Evolutionary conservation across 2,329 filamentous ascomycete genomes (phyloP), one percentile per base, ranked within the genome.

Genomic region (Fusarium udum): DNA sequence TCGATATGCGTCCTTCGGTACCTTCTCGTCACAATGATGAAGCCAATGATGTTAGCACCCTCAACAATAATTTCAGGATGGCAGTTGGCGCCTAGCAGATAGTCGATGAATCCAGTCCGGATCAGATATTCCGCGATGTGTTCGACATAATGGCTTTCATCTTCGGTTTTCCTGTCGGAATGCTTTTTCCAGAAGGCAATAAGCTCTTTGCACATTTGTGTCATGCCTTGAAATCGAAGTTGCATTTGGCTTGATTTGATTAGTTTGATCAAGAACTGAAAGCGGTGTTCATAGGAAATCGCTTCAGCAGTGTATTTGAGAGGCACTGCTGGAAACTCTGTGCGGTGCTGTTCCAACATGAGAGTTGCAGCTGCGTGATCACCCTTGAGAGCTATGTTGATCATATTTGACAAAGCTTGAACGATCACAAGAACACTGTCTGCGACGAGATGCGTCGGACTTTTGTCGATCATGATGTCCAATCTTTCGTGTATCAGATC

Each of bases 161-260:
- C 81, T 15, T 82, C 85, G 66, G 74, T 83, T 74, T 67, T 52
- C 24, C 32, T 79, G 61, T 87, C 86, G n/a, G 86, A 86, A 72
- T 88, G 85, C 14, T 84, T 85, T 64, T 87, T 88, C 87, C 91
- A 96, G 31, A 93, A 85, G 0, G 81, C 79, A 14, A 97, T 88
- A 40, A 98, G 86, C 36, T 93, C 91, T 14, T 78, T 79, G 73
- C 93, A 92, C 88, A 98, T 92, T 26, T 85, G 85, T n/a, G 90
- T 88, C 56, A 95, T 91, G 26, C 94, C 94, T 79, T 90, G 88
- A 18, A 97, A 93, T 42, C 95, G 92, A 42, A 98, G 86, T 78
- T 97, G 94, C 94, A 98, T 97, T 77, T 95, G 93, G 40, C 93
- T 92, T 64, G 93, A 95, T 77, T 89, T 90, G 59, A 98, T 91